Conservation (phyloP, 169 alveolate genomes). For the Cryptosporidium andersoni region DNA sequence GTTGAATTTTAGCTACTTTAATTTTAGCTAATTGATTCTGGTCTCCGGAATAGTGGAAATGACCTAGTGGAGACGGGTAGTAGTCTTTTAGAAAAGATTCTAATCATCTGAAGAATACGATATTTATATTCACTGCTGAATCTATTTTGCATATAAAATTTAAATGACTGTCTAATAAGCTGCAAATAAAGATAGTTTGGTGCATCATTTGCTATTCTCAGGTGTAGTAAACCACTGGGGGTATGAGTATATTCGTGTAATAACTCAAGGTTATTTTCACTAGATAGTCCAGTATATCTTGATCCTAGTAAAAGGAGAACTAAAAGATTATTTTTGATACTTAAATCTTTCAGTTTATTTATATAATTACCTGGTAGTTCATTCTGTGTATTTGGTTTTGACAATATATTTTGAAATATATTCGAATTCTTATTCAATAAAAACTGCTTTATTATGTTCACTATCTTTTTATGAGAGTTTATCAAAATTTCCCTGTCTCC, state of each 20-base stretch:
- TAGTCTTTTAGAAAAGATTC: slow-evolving; percentile 23
- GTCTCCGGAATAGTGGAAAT: slow-evolving; percentile 9
- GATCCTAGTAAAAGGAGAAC: slow-evolving; percentile 9
- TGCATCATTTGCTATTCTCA: slow-evolving; percentile 19
- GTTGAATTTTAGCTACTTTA: background rate
- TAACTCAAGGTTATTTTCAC: background rate
- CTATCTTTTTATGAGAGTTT: slow-evolving; percentile 22
- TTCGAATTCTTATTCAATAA: slow-evolving; percentile 9
- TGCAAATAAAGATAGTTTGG: slow-evolving; percentile 20
- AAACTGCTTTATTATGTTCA: slow-evolving; percentile 4
- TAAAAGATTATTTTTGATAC: background rate
- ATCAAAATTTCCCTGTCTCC: slow-evolving; percentile 40
- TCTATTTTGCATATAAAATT: slow-evolving; percentile 34
- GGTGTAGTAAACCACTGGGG: slow-evolving; percentile 42
- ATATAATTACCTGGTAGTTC: background rate
- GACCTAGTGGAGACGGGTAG: slow-evolving; percentile 28
- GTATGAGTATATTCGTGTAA: background rate
- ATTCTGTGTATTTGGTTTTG: background rate
- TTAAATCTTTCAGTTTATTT: slow-evolving; percentile 3
- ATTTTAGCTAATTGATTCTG: background rate
- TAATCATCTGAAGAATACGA: slow-evolving; percentile 49
- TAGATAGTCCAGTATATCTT: background rate
- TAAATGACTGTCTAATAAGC: slow-evolving; percentile 38
- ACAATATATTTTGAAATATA: slow-evolving; percentile 3
- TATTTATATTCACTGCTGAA: slow-evolving; percentile 37